Evolutionary conservation across 768 basidiomycete species (phyloP).

Genomic region (Trichaptum fuscoviolaceum): DNA sequence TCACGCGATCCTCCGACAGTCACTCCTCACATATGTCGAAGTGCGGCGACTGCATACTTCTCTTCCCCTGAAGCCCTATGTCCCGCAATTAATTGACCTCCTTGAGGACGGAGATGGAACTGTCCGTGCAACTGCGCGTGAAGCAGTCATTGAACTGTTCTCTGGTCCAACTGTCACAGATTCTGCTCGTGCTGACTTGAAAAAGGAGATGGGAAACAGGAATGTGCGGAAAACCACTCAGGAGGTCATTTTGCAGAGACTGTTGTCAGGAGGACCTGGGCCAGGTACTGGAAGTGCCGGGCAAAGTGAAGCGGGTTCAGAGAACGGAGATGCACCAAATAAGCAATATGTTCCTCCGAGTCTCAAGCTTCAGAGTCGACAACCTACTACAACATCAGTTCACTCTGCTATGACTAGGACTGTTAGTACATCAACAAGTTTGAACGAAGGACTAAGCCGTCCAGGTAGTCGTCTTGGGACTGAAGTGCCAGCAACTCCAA

Average conservation of each 20-base stretch:
- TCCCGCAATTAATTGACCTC: slow-evolving; percentile 72
- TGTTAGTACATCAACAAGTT: slow-evolving; percentile 27
- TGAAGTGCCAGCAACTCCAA: slow-evolving; percentile 5
- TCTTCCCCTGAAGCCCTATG: slow-evolving; percentile 79
- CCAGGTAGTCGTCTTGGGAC: slow-evolving; percentile 5
- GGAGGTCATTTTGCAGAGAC: slow-evolving; percentile 68
- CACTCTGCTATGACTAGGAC: slow-evolving; percentile 34
- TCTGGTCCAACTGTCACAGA: slow-evolving; percentile 78
- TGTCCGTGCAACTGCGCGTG: slow-evolving; percentile 82
- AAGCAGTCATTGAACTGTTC: slow-evolving; percentile 80
- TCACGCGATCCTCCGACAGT: slow-evolving; percentile 2
- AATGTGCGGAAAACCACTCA: slow-evolving; percentile 83
- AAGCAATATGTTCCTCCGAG: slow-evolving; percentile 77
- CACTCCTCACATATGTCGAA: slow-evolving; percentile 58
- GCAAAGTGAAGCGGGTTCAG: slow-evolving; percentile 53
- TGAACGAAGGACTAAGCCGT: neutral
- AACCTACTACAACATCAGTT: slow-evolving; percentile 33
- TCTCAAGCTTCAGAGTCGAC: slow-evolving; percentile 51
- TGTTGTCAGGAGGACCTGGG: slow-evolving; percentile 40
- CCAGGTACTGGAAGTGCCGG: slow-evolving; percentile 34
- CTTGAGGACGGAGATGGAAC: slow-evolving; percentile 88
- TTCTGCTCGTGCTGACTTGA: slow-evolving; percentile 86
- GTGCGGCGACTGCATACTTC: slow-evolving; percentile 65
- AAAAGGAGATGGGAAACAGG: slow-evolving; percentile 85
- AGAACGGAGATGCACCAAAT: slow-evolving; percentile 44